Evolutionary conservation across 768 basidiomycete genomes (phyloP).

Genomic region (Phanerochaete sordida): DNA sequence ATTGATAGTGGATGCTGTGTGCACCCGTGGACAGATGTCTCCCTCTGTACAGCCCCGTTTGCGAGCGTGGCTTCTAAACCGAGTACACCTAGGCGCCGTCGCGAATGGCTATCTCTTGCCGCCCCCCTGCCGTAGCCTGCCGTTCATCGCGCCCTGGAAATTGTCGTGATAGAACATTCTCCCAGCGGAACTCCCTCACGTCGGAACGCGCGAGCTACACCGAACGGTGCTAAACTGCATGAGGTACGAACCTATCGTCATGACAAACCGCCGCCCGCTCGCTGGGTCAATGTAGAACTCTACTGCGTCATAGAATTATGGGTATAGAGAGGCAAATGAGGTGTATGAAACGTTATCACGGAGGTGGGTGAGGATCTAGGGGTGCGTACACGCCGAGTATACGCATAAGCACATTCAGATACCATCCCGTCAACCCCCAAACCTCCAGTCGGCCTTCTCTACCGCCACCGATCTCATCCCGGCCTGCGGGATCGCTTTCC

Average conservation of each 20-base stretch:
- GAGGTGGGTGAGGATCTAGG: neutral
- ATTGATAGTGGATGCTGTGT: slow-evolving; percentile 1
- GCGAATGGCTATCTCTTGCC: neutral
- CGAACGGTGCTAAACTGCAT: neutral
- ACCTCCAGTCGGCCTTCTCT: slow-evolving; percentile 55
- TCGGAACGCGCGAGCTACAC: neutral
- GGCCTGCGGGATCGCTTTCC: slow-evolving; percentile 30
- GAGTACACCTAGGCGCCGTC: neutral
- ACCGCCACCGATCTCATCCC: slow-evolving; percentile 41
- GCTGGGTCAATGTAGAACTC: neutral
- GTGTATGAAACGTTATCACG: neutral
- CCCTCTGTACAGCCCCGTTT: neutral
- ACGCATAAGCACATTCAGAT: slow-evolving; percentile 61
- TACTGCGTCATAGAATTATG: neutral
- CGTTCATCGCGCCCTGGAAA: too few relatives aligned
- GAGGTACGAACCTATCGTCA: neutral
- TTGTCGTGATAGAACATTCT: too few relatives aligned
- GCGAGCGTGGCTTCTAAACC: neutral
- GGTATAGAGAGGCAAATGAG: neutral
- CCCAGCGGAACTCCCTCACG: too few relatives aligned
- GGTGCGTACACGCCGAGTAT: slow-evolving; percentile 42
- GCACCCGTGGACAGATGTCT: neutral
- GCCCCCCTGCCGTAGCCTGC: neutral
- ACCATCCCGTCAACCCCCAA: slow-evolving; percentile 87
- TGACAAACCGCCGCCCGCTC: neutral